These are phyloP conservation scores for Fusarium udum DNA, from an alignment of 2,329 filamentous ascomycete genomes.

Conservation along the genomic window DNA sequence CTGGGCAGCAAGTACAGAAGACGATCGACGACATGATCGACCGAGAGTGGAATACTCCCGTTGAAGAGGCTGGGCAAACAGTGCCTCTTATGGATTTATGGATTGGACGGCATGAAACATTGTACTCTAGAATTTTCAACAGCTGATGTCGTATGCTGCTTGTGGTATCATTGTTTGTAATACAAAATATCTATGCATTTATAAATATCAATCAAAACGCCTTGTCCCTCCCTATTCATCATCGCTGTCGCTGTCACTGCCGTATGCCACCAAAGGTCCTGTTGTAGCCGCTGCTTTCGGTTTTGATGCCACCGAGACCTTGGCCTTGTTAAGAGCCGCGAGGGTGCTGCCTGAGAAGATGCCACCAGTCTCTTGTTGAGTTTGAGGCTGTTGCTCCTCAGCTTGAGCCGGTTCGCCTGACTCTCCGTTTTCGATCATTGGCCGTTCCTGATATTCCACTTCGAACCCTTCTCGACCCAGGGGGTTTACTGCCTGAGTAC, in stretches of 20 bases:
- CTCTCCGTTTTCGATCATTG: slow-evolving; percentile 68
- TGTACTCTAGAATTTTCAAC: slow-evolving; percentile 90
- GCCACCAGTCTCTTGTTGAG: slow-evolving; percentile 58
- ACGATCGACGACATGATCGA: slow-evolving; percentile 68
- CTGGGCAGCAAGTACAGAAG: slow-evolving; percentile 65
- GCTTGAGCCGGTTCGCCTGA: slow-evolving; percentile 49
- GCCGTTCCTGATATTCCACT: slow-evolving; percentile 68
- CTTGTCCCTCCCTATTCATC: slow-evolving; percentile 56
- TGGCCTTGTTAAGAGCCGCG: slow-evolving; percentile 74
- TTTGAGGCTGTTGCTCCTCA: slow-evolving; percentile 51
- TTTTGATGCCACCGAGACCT: slow-evolving; percentile 64
- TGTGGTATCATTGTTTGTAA: slow-evolving; percentile 46
- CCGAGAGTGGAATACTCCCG: slow-evolving; percentile 65
- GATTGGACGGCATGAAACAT: slow-evolving; percentile 82
- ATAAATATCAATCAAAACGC: slow-evolving; percentile 38
- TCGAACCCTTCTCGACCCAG: slow-evolving; percentile 67
- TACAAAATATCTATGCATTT: slow-evolving; percentile 41
- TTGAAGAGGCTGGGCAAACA: slow-evolving; percentile 76
- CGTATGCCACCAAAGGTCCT: slow-evolving; percentile 87
- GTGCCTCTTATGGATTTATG: slow-evolving; percentile 84
- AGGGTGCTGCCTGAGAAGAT: slow-evolving; percentile 87
- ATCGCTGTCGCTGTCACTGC: slow-evolving; percentile 91
- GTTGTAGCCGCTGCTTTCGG: slow-evolving; percentile 62
- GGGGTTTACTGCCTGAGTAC: slow-evolving; percentile 73
- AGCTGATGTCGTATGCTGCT: slow-evolving; percentile 59